Conservation (phyloP, 768 basidiomycete species). For the Calvatia gigantea region DNA sequence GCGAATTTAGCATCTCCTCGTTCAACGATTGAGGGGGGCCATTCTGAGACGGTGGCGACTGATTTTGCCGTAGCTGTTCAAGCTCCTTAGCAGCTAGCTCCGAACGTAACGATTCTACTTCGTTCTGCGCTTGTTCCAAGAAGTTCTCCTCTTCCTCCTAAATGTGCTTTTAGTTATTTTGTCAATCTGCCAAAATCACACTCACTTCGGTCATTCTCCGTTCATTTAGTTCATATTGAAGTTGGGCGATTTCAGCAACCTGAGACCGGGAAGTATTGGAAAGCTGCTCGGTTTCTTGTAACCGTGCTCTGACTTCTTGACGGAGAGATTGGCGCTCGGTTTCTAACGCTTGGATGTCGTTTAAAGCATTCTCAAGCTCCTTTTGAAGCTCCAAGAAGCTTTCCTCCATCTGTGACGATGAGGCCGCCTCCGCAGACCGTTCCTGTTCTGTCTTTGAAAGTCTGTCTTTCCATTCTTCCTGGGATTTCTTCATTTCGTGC, state of each 20-base stretch:
- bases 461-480: conserved; percentile 41
- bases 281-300: conserved; percentile 59
- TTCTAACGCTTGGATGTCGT: conserved; percentile 57
- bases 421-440: conserved; percentile 41
- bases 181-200: conserved; percentile 5
- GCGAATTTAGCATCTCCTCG: conserved; percentile 67
- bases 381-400: conserved; percentile 60
- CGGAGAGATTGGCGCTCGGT: conserved; percentile 59
- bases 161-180: conserved; percentile 1
- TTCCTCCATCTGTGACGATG: conserved; percentile 56
- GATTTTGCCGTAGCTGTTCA: conserved; percentile 48
- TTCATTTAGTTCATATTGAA: conserved; percentile 53
- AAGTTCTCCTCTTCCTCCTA: conserved; percentile 63
- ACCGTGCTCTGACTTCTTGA: conserved; percentile 49
- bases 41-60: conserved; percentile 36
- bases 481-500: conserved; percentile 44
- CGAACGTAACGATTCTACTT: conserved; percentile 64
- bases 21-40: conserved; percentile 54
- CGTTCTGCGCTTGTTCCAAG: conserved; percentile 60
- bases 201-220: conserved; percentile 34
- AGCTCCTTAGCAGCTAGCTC: conserved; percentile 65
- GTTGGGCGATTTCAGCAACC: conserved; percentile 47
- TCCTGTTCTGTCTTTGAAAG: conserved; percentile 52
- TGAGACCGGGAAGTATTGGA: conserved; percentile 40
- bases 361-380: conserved; percentile 53